A percentile compares a stretch with the other conserved stretches of the same genome.
Conservation (phyloP, 2,329 filamentous ascomycete genomes). For the Hortaea werneckii region DNA sequence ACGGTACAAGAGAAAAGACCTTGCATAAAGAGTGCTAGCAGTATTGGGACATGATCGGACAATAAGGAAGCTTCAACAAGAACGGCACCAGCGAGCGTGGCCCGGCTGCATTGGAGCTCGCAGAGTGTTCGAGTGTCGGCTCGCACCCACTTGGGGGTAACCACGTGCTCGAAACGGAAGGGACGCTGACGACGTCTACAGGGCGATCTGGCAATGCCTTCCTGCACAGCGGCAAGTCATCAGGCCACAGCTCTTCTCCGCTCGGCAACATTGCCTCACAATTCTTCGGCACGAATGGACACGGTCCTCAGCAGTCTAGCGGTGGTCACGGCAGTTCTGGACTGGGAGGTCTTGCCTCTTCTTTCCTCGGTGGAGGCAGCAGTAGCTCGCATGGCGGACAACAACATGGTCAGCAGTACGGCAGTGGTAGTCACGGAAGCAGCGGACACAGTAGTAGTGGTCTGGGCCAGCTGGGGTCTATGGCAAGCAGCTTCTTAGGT, state of each 20-base stretch:
- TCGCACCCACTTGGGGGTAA: too few species aligned
- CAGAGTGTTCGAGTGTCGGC: too few species aligned
- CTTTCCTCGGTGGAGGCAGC: constrained; percentile 22
- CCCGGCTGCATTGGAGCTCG: too few species aligned
- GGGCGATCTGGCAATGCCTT: constrained; percentile 17
- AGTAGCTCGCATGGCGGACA: constrained; percentile 4
- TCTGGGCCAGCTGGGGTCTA: constrained; percentile 16
- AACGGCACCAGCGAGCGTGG: too few species aligned
- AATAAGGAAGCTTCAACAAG: too few species aligned
- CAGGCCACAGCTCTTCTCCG: constrained; percentile 5
- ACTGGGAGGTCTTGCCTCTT: constrained; percentile 21
- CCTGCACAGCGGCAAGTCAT: constrained; percentile 22
- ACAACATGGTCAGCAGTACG: constrained; percentile 2
- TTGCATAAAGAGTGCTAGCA: too few species aligned
- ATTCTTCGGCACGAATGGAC: constrained; percentile 15
- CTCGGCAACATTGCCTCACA: constrained; percentile 17
- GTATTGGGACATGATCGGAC: too few species aligned
- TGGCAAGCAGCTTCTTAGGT: constrained; percentile 22
- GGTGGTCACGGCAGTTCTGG: constrained; percentile 12
- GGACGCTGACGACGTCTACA: too few species aligned
- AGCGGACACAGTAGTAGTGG: constrained; percentile 10
- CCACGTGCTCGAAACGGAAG: too few species aligned
- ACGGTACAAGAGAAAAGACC: too few species aligned
- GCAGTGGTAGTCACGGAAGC: constrained; percentile 6
- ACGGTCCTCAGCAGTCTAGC: constrained; percentile 3